Conservation (phyloP, 1,139 yeast species). For the Saccharomycopsis hybrid region DNA sequence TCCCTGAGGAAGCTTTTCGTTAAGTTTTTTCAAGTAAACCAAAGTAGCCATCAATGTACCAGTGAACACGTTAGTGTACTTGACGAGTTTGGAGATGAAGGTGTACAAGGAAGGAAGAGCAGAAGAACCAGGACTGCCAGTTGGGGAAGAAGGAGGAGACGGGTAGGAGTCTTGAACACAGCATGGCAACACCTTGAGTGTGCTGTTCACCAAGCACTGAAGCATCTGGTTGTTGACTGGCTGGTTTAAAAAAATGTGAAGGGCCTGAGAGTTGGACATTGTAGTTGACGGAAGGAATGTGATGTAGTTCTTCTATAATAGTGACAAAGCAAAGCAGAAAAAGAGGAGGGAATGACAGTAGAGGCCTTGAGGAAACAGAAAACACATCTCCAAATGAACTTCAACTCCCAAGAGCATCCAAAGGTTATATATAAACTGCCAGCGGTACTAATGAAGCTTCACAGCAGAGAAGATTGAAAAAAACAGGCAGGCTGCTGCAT, state of each 20-base stretch:
- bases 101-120: conserved; percentile 67
- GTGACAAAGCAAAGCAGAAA: no score
- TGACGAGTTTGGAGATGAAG: conserved; percentile 61
- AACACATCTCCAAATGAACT: no score
- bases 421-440: no score
- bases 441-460: no score
- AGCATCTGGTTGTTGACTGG: conserved; percentile 64
- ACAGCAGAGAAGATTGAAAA: no score
- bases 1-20: conserved; percentile 54
- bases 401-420: no score
- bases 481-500: no score
- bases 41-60: conserved; percentile 71
- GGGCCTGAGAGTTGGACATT: conserved; percentile 49
- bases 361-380: no score
- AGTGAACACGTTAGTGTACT: conserved; percentile 69
- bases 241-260: conserved; percentile 45
- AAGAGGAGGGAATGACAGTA: no score
- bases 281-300: neutral
- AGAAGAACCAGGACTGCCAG: conserved; percentile 19
- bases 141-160: conserved; percentile 34
- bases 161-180: conserved; percentile 33
- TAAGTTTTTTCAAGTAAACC: conserved; percentile 57
- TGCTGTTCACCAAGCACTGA: conserved; percentile 54
- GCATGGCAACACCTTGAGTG: conserved; percentile 60
- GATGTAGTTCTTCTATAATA: neutral